Percentiles rank a stretch among this genome's conserved stretches.
These are phyloP conservation scores for Rhodamnia argentea DNA, from an alignment of 345 rosid species.

Conservation along the genomic window DNA sequence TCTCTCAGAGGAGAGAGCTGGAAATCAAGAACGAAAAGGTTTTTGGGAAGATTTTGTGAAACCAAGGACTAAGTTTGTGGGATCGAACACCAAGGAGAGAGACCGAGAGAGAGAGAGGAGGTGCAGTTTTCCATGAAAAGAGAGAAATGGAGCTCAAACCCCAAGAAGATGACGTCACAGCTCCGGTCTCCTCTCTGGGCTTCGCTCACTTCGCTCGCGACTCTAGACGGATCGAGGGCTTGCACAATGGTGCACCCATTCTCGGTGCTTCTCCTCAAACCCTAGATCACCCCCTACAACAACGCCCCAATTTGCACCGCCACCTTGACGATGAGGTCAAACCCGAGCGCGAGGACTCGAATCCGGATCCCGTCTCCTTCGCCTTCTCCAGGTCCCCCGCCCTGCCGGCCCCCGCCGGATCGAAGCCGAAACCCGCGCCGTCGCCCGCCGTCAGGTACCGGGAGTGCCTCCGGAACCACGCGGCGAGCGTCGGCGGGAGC, in stretches of 20 bases:
- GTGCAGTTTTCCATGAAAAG: not conserved
- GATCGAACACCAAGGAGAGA: not conserved
- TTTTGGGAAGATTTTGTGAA: not conserved
- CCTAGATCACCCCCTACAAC: slow-evolving; percentile 44
- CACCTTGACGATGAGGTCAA: slow-evolving; percentile 12
- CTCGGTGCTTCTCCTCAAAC: slow-evolving; percentile 33
- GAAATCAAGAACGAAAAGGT: not conserved
- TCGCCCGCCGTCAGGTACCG: slow-evolving; percentile 31
- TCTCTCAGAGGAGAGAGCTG: not conserved
- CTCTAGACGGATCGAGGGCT: not conserved
- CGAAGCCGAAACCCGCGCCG: slow-evolving; percentile 23
- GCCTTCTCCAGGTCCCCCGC: slow-evolving; percentile 6
- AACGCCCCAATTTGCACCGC: not conserved
- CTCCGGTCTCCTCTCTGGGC: not conserved
- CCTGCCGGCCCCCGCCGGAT: slow-evolving; percentile 13
- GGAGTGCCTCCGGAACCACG: slow-evolving; percentile 89
- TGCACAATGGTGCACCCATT: slow-evolving; percentile 7
- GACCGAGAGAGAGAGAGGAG: not conserved
- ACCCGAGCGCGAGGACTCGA: slow-evolving; percentile 23
- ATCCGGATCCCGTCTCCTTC: slow-evolving; percentile 9
- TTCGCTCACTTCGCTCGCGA: not conserved
- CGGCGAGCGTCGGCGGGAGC: slow-evolving; percentile 77
- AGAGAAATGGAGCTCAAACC: not conserved
- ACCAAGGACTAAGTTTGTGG: not conserved
- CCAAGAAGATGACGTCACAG: not conserved